Base-by-base conservation (phyloP, 257 asterid species). In the Nicotiana knightiana region DNA sequence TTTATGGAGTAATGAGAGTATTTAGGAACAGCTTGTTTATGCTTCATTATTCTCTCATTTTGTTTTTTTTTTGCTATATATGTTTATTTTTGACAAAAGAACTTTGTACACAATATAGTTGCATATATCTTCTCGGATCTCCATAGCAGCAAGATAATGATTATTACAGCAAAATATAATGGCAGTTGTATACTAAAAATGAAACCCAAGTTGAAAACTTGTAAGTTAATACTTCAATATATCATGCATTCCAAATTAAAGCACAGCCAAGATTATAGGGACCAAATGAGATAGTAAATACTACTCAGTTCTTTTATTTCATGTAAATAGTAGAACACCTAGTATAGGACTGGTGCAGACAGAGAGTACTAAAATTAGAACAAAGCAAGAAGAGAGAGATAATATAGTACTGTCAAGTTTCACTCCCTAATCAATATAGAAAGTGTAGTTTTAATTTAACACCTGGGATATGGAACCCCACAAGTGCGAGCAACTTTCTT, bases 381-480 rank as follows among this genome's bases (percentile, higher is more conserved):
- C 2, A 37, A 67, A 7, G 28, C 35, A 67, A 28, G 37, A 39
- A 68, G 39, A n/a, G 17, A 46, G 79, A 46, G 1, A 48, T 43
- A 43, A 43, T 46, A 48, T 70, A 70, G 57, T 37, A 32, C 4
- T 55, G 13, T 48, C 61, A 24, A 12, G 37, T 63, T 61, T 61
- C 15, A 61, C 32, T 61, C 32, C 66, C 66, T 8, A 2, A 39
- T 6, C 28, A n/a, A 21, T 21, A n/a, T 24, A 61, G 33, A 33
- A 24, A 58, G 28, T 58, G 10, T 24, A 9, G 13, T 66, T 33
- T 12, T 11, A 6, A 4, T 30, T 81, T 79, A 87, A 46, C 90
- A 88, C 53, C 54, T 84, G 12, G 90, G 90, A 57, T 82, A 8
- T 4, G 86, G 61, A 65, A 84, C 84, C 26, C 85, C 79, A 62